Conservation (phyloP, 2,329 filamentous ascomycete genomes). For the Fusarium sp. region DNA sequence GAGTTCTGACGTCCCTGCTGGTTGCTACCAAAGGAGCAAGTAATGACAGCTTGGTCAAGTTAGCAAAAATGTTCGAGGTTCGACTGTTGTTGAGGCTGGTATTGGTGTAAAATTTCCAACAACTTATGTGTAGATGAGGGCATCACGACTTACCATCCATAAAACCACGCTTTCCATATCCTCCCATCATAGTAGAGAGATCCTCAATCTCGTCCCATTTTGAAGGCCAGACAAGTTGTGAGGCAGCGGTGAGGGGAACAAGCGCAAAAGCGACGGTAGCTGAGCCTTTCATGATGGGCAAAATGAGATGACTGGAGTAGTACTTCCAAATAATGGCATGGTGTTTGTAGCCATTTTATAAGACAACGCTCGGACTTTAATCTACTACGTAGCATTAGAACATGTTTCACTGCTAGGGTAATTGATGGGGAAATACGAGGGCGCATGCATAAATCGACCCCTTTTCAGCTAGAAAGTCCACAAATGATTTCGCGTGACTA, state of each 20-base stretch:
- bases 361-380: rapidly evolving
- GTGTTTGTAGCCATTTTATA: conserved; percentile 6
- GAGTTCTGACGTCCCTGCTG: conserved; percentile 39
- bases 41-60: conserved; percentile 27
- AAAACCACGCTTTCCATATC: conserved; percentile 16
- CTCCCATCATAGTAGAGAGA: conserved; percentile 19
- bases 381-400: neutral
- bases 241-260: conserved; percentile 2
- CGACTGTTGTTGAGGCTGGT: too few species aligned
- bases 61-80: neutral
- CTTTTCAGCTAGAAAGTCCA: neutral
- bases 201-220: conserved; percentile 39
- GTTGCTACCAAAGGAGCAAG: conserved; percentile 37
- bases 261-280: conserved; percentile 11
- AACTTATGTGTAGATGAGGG: too few species aligned
- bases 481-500: neutral
- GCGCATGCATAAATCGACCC: neutral
- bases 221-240: conserved; percentile 38
- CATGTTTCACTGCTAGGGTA: conserved; percentile 18
- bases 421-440: conserved; percentile 20
- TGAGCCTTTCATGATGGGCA: conserved; percentile 19
- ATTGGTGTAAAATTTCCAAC: too few species aligned
- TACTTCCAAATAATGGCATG: neutral
- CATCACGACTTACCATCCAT: conserved; percentile 10
- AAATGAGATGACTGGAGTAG: neutral